Conservation (phyloP, 1,284 basidiomycete genomes). For the Sutorius eximius region DNA sequence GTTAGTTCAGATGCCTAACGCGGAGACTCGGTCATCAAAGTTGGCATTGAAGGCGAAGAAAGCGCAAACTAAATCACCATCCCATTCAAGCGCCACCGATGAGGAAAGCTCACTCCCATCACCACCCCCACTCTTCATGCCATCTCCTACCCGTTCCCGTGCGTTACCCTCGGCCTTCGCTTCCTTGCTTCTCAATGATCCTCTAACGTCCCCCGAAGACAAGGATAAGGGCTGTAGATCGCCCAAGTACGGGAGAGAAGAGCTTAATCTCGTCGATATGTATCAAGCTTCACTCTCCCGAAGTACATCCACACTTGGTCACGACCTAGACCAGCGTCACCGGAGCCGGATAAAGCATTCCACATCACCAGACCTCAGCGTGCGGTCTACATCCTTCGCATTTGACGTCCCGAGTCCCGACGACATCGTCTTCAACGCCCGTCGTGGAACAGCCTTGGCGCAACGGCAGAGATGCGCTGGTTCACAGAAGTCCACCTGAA, state of each 20-base stretch:
- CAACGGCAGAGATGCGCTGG: constrained; percentile 37
- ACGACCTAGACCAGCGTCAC: constrained; percentile 11
- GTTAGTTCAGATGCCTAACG: constrained; percentile 32
- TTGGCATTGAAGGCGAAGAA: constrained; percentile 67
- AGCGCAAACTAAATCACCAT: constrained; percentile 42
- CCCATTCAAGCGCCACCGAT: constrained; percentile 38
- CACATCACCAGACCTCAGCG: constrained; percentile 26
- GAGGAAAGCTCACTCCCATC: constrained; percentile 37
- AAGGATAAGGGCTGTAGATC: constrained; percentile 31
- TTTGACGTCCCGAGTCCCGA: constrained; percentile 88
- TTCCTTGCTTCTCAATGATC: constrained; percentile 63
- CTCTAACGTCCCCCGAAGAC: constrained; percentile 42
- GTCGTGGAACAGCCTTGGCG: constrained; percentile 67
- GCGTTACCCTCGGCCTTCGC: constrained; percentile 77
- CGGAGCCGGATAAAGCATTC: constrained; percentile 6
- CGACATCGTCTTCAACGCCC: constrained; percentile 77
- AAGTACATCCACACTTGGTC: constrained; percentile 33
- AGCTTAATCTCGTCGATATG: constrained; percentile 28
- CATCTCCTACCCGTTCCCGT: constrained; percentile 51
- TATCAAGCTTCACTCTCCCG: constrained; percentile 33
- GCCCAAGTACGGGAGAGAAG: constrained; percentile 36
- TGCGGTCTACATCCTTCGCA: constrained; percentile 48
- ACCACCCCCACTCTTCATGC: constrained; percentile 57
- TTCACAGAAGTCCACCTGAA: constrained; percentile 32
- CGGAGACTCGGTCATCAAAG: constrained; percentile 54